A percentile compares a stretch with the other conserved stretches of the same genome.
phyloP scores from a whole-genome alignment of 148 eudicot species.

The Bassia scoparia region DNA sequence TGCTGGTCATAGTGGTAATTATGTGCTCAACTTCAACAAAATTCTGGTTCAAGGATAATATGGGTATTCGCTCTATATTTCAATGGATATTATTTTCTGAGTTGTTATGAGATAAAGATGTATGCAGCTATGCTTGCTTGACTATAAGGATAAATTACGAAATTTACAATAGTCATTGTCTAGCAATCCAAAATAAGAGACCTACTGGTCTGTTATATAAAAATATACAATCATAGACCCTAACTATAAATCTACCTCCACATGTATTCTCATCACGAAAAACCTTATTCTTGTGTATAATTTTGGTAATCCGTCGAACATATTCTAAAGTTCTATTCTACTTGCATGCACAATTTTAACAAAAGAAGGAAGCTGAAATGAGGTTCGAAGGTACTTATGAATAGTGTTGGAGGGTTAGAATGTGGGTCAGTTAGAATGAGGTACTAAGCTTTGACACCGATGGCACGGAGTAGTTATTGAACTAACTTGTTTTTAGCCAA shows the following conservation, averaged over 20 bases:
- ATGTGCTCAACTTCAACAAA: conserved; percentile 98
- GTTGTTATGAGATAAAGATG: conserved; percentile 1
- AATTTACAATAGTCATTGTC: background rate
- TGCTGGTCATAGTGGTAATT: conserved; percentile 99
- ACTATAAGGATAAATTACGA: conserved; percentile 9
- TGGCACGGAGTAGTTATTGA: too few relatives aligned
- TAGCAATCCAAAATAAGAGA: background rate
- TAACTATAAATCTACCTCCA: background rate
- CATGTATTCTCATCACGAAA: too few relatives aligned
- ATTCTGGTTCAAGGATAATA: conserved; percentile 89
- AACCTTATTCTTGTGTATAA: background rate
- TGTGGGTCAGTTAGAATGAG: too few relatives aligned
- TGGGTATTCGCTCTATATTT: conserved; percentile 98
- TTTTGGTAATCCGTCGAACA: background rate
- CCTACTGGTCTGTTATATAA: background rate
- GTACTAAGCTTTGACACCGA: too few relatives aligned
- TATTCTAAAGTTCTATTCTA: background rate
- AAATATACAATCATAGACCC: background rate
- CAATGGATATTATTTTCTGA: conserved; percentile 33
- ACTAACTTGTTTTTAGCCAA: too few relatives aligned
- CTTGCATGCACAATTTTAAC: too few relatives aligned
- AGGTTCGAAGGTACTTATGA: too few relatives aligned
- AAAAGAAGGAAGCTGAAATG: too few relatives aligned
- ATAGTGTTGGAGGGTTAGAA: too few relatives aligned
- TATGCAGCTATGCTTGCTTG: conserved; percentile 13